Evolutionary conservation across 306 rosid species (phyloP).

Genomic region (cucumber (Cucumis sativus)): DNA sequence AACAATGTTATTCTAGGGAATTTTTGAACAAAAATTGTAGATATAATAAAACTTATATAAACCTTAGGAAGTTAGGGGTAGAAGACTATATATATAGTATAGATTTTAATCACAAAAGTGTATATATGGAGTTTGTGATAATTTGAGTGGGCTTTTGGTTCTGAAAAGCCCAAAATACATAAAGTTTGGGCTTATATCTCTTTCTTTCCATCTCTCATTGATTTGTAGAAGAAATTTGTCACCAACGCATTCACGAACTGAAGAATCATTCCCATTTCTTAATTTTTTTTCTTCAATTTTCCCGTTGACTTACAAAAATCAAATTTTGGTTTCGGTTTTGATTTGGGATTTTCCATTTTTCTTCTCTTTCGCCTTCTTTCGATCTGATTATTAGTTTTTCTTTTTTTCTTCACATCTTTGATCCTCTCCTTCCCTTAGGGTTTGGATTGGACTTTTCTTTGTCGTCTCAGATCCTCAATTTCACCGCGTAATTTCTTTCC

Average conservation of each 20-base stretch:
- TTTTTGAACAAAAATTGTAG: no score
- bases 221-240: background rate
- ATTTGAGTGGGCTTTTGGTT: background rate
- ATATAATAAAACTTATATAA: no score
- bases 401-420: slow-evolving; percentile 1
- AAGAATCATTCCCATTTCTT: background rate
- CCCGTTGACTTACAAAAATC: background rate
- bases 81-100: no score
- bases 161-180: background rate
- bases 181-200: background rate
- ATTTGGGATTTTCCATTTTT: background rate
- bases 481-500: slow-evolving; percentile 1
- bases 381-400: background rate
- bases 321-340: background rate
- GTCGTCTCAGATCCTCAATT: slow-evolving; percentile 3
- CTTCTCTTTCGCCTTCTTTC: background rate
- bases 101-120: no score
- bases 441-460: slow-evolving; percentile 5
- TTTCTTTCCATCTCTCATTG: background rate
- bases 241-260: background rate
- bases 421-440: background rate
- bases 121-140: no score
- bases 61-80: no score
- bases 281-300: background rate
- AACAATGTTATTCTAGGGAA: no score